Percentiles rank a stretch among this genome's conserved stretches.
Conservation (phyloP, 75 land plant genomes). For the Pinus tabuliformis region DNA sequence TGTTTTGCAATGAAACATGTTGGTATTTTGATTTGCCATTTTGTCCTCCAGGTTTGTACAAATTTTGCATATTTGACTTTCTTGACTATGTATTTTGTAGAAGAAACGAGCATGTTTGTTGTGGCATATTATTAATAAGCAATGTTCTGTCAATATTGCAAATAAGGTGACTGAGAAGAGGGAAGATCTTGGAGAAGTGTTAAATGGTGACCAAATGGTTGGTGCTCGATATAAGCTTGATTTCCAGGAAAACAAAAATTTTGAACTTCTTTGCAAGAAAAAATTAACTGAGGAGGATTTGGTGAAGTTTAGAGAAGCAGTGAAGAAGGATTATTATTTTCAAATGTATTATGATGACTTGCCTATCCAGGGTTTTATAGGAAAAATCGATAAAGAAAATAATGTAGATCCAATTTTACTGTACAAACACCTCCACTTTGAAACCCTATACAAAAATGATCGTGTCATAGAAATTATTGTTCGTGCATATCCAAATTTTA, state of each 20-base stretch:
- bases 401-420: too few species aligned
- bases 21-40: slow-evolving; percentile 88
- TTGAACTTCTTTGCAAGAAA: slow-evolving; percentile 45
- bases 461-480: too few species aligned
- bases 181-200: slow-evolving; percentile 77
- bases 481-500: too few species aligned
- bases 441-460: too few species aligned
- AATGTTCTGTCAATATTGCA: too few species aligned
- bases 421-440: too few species aligned
- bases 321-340: too few species aligned
- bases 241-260: slow-evolving; percentile 45
- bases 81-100: background rate
- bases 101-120: background rate
- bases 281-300: slow-evolving; percentile 36
- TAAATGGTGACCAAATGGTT: slow-evolving; percentile 87
- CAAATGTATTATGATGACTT: too few species aligned
- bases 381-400: too few species aligned
- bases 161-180: slow-evolving; percentile 42
- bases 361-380: too few species aligned
- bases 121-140: background rate
- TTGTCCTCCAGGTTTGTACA: slow-evolving; percentile 59
- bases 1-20: slow-evolving; percentile 83
- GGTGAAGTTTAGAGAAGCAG: too few species aligned
- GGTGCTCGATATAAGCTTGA: slow-evolving; percentile 61
- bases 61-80: background rate